Conservation (phyloP, 768 basidiomycete species). For the Amanita thiersii region DNA sequence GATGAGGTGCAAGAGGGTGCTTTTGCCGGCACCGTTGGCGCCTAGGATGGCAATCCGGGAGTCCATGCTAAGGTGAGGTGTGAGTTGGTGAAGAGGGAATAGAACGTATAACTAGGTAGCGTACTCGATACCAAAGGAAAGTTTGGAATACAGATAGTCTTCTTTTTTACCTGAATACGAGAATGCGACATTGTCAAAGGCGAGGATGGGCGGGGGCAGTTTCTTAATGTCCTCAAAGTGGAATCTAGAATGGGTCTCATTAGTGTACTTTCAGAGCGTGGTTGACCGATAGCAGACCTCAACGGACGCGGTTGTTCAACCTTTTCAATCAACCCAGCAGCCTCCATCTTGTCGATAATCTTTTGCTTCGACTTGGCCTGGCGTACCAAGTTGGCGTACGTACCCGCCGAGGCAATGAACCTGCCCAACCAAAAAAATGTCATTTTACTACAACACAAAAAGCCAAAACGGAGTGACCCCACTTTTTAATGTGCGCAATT, state of each 20-base stretch:
- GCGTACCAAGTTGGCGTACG: slow-evolving; percentile 96
- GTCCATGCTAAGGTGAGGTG: slow-evolving; percentile 79
- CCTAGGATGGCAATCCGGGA: slow-evolving; percentile 89
- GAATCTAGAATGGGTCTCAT: slow-evolving; percentile 37
- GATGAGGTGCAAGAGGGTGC: slow-evolving; percentile 86
- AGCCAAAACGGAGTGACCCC: not conserved
- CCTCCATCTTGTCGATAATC: slow-evolving; percentile 99
- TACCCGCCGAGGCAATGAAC: slow-evolving; percentile 99
- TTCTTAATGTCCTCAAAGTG: slow-evolving; percentile 93
- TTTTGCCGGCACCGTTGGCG: slow-evolving; percentile 89
- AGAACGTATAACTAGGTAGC: slow-evolving; percentile 52
- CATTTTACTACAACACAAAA: not conserved
- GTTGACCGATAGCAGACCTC: slow-evolving; percentile 28
- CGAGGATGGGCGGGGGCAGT: slow-evolving; percentile 95
- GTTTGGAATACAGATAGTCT: slow-evolving; percentile 80
- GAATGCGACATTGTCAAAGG: slow-evolving; percentile 92
- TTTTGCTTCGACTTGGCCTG: slow-evolving; percentile 99
- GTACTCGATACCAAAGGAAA: slow-evolving; percentile 71
- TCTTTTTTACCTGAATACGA: slow-evolving; percentile 86
- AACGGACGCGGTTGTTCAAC: slow-evolving; percentile 68
- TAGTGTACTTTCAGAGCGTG: not conserved
- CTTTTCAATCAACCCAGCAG: slow-evolving; percentile 93
- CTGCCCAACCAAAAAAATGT: slow-evolving; percentile 30
- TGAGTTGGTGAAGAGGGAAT: not conserved
- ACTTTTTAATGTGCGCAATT: slow-evolving; percentile 98